Conservation (phyloP, 441 rosid species). For the Euphorbia schlechtendalii region DNA sequence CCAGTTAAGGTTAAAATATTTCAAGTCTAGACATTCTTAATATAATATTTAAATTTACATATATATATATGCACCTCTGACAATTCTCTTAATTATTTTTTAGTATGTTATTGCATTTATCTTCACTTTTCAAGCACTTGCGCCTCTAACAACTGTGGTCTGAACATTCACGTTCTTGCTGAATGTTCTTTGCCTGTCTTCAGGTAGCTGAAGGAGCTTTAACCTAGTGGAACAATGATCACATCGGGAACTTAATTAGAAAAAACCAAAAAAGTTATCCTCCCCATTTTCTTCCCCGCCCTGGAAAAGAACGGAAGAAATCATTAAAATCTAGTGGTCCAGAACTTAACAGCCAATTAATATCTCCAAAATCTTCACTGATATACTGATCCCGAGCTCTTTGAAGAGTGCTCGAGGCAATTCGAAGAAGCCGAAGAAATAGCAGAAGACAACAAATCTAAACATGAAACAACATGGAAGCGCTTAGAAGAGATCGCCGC, state of each 20-base stretch:
- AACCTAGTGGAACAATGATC: conserved; percentile 77
- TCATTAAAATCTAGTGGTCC: conserved; percentile 75
- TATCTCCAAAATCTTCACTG: conserved; percentile 52
- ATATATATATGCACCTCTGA: too few species aligned
- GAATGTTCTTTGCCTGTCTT: conserved; percentile 1
- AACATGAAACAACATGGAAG: conserved; percentile 56
- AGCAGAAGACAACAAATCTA: conserved; percentile 28
- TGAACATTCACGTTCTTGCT: too few species aligned
- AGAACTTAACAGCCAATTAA: conserved; percentile 58
- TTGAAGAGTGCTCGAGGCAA: conserved; percentile 43
- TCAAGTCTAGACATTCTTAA: too few species aligned
- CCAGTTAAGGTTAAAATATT: too few species aligned
- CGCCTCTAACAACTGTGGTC: too few species aligned
- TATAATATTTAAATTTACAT: too few species aligned
- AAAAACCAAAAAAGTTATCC: conserved; percentile 52
- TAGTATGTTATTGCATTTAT: too few species aligned
- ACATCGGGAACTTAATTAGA: conserved; percentile 60
- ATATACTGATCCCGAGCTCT: conserved; percentile 58
- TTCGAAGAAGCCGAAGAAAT: conserved; percentile 54
- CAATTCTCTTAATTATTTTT: too few species aligned
- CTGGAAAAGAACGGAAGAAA: conserved; percentile 52
- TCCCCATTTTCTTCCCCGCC: conserved; percentile 60
- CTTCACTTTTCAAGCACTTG: not conserved
- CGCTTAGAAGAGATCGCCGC: conserved; percentile 56
- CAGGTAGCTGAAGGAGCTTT: conserved; percentile 81